Base-by-base conservation (phyloP, 2,329 filamentous ascomycete species). In the Podosphaera fusca region DNA sequence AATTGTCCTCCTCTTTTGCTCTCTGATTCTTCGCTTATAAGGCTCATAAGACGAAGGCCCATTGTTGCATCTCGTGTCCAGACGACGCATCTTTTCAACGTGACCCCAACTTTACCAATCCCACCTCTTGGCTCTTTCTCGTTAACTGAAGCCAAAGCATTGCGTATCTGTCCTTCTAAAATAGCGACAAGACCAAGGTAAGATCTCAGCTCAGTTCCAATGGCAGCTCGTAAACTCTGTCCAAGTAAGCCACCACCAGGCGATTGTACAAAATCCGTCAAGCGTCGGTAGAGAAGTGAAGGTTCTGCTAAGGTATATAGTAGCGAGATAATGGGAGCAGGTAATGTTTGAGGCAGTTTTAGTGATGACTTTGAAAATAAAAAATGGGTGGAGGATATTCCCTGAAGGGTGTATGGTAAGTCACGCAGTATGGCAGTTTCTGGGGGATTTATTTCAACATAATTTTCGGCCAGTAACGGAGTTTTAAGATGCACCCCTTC, bases 61-160 rank as follows among this genome's bases (percentile, higher is more conserved):
- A 96, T 94, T 0, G 92, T 98, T 5, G 92, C 87, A 69, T 98
- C 94, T 63, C 90, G 80, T 7, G 89, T 96, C 94, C 94, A 98
- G 31, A 98, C 85, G 2, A 98, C 85, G 64, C 90, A 96, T 67
- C 92, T 77, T 69, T 96, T 96, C 55, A 98, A 73, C 0, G 92
- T 98, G 12, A 98, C 90, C 1, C 89, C 88, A 0, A 86, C 83
- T 64, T 89, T 92, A 4, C 87, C 84, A 56, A 94, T 80, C 1
- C 84, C 83, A 50, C 79, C 77, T 52, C 82, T 76, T 2, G 84
- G 79, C 3, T 78, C 78, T 1, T 74, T 72, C 55, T 84, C 80
- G 61, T 86, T 80, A n/a, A 92, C 72, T 6, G 83, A 79, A 4
- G 82, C 76, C 54, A 96, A 71, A 0, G 89, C 88, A 60, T 85